Evolutionary conservation across 208 protist genomes (phyloP), one percentile per base, ranked within the genome.

Genomic region (Strigomonas culicis): DNA sequence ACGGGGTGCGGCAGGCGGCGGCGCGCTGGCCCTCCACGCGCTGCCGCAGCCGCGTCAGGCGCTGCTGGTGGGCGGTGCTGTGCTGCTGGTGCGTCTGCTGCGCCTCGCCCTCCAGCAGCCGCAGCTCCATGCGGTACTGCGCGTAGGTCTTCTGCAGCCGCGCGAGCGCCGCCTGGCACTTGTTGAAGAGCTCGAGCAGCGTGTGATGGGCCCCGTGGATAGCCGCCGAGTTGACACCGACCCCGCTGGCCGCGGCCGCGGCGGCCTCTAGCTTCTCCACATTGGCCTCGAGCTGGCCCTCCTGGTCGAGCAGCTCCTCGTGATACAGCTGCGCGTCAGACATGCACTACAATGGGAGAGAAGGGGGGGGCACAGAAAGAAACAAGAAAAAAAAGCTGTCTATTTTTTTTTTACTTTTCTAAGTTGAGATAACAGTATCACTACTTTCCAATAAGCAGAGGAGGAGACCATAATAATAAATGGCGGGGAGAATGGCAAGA

Each of bases 111-210:
- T 88, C 82, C 19, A 89, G 44, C 46, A 89, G 56, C 6, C 82
- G 76, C 32, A 92, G 66, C 66, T 88, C 82, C 2, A 86, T 70
- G 6, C 76, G 79, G 19, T 87, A 77, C 59, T 88, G 80, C 57
- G 27, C 74, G 73, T 11, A 92, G 57, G 6, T 63, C 46, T 59
- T 79, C 74, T 50, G 88, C 77, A 31, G 76, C 77, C 41, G 73
- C 74, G 6, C 50, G 67, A 22, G 71, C 57, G 28, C 36, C 50
- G 32, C 74, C 66, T 4, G 43, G 8, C 17, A 27, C 44, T 34
- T 46, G 27, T 52, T 36, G 21, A 10, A 17, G 15, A 27, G 15
- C 19, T 41, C 41, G 24, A 30, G 8, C 39, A 46, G 21, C 28
- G 22, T 22, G 6, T n/a, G 3, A 30, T 25, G 41, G 58, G 56